Conservation (phyloP, 176 grass and related monocot genomes). For the Rhynchospora breviuscula region DNA sequence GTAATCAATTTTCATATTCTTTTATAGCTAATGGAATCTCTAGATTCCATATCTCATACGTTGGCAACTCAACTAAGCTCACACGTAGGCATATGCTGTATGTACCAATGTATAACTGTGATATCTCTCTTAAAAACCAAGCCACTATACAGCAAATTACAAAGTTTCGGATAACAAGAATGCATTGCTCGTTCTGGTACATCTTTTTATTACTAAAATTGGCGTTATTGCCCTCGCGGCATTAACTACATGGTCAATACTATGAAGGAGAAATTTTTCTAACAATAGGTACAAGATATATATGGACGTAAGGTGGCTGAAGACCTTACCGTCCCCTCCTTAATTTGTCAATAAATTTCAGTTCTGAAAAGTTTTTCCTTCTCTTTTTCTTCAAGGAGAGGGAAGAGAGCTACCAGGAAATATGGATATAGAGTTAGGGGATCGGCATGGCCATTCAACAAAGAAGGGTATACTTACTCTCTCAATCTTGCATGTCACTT, state of each 20-base stretch:
- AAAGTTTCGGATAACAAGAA: neutral
- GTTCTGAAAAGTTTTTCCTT: neutral
- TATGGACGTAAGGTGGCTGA: neutral
- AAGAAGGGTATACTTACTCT: neutral
- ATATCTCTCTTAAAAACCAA: neutral
- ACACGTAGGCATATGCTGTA: neutral
- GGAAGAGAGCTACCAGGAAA: constrained; percentile 5
- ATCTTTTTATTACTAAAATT: constrained; percentile 11
- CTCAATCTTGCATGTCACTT: neutral
- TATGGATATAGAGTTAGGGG: constrained; percentile 19
- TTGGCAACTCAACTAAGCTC: neutral
- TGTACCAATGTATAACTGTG: neutral
- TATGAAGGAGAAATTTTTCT: neutral
- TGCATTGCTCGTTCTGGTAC: neutral
- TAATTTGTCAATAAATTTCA: neutral
- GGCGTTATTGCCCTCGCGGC: neutral
- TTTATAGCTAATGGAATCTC: neutral
- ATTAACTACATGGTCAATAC: neutral
- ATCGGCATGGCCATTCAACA: neutral
- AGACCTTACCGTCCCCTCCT: neutral
- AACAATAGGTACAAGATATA: constrained; percentile 16
- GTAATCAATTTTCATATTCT: no score
- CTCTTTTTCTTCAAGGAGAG: neutral
- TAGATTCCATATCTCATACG: neutral
- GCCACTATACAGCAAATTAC: neutral